Conservation (phyloP, 305 asterid species). For the Rubia tinctorum region DNA sequence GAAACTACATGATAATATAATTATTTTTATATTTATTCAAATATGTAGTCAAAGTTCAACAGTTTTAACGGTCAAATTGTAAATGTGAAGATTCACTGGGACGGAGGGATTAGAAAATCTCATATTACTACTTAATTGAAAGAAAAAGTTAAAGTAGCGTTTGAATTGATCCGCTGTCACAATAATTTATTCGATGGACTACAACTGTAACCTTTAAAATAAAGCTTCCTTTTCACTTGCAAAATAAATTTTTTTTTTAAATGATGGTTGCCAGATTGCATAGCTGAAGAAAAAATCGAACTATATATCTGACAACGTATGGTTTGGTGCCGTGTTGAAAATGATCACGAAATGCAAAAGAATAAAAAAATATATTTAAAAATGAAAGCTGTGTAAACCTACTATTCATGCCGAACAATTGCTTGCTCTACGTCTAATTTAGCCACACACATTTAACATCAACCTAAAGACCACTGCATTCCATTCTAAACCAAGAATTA, state of each 20-base stretch:
- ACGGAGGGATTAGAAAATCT: no score
- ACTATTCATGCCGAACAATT: constrained; percentile 17
- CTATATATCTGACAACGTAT: background rate
- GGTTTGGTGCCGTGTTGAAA: constrained; percentile 16
- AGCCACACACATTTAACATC: constrained; percentile 35
- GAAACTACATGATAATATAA: no score
- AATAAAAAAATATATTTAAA: background rate
- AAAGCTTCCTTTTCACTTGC: background rate
- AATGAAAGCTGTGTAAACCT: constrained; percentile 24
- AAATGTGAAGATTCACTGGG: no score
- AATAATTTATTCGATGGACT: background rate
- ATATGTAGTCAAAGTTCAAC: no score
- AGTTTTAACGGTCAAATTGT: no score
- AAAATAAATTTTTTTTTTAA: background rate
- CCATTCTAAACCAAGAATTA: background rate
- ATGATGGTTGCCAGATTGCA: background rate
- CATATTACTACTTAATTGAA: no score
- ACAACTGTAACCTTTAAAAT: background rate
- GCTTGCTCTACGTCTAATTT: constrained; percentile 26
- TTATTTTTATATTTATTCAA: no score
- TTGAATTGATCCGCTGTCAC: background rate
- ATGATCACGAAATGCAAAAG: background rate
- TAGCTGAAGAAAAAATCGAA: background rate
- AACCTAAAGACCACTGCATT: constrained; percentile 29
- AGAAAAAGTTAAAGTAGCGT: no score